These are phyloP conservation scores for Zygotorulaspora danielsina DNA, from an alignment of 805 yeast genomes.

Conservation along the genomic window DNA sequence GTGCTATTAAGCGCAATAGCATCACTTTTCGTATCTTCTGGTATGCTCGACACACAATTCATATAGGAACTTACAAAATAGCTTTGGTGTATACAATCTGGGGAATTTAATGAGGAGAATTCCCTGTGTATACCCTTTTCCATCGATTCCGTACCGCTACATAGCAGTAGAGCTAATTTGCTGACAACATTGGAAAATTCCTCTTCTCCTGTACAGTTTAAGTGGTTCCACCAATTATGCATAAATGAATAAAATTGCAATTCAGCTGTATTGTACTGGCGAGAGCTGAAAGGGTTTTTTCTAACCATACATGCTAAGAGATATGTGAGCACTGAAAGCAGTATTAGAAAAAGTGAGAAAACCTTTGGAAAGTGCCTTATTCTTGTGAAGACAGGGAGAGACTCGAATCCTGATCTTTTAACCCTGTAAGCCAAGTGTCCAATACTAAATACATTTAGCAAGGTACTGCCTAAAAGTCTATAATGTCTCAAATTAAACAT, in stretches of 20 bases:
- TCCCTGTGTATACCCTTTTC: slow-evolving; percentile 28
- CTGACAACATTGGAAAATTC: slow-evolving; percentile 26
- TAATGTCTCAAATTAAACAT: slow-evolving; percentile 48
- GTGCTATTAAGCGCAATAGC: not conserved
- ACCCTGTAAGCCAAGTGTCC: slow-evolving; percentile 43
- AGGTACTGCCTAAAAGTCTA: slow-evolving; percentile 59
- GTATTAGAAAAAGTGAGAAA: slow-evolving; percentile 46
- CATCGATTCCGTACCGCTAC: slow-evolving; percentile 23
- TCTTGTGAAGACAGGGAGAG: slow-evolving; percentile 53
- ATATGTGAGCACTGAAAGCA: slow-evolving; percentile 52
- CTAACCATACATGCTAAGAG: slow-evolving; percentile 56
- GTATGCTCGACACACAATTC: slow-evolving; percentile 16
- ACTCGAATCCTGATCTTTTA: slow-evolving; percentile 39
- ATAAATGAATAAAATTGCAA: slow-evolving; percentile 32
- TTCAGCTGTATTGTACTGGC: slow-evolving; percentile 15
- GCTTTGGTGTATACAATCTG: slow-evolving; percentile 18
- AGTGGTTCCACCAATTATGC: slow-evolving; percentile 29
- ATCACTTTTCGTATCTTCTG: slow-evolving; percentile 12
- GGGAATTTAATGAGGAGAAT: slow-evolving; percentile 22
- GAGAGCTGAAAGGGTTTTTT: slow-evolving; percentile 29
- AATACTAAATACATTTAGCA: slow-evolving; percentile 53
- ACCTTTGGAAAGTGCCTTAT: slow-evolving; percentile 67
- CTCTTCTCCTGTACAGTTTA: slow-evolving; percentile 34
- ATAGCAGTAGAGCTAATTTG: slow-evolving; percentile 24
- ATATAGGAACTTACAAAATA: slow-evolving; percentile 25